Evolutionary conservation across 2,329 filamentous ascomycete species (phyloP), one percentile per base, ranked within the genome.

Genomic region (Aspergillus proliferans): DNA sequence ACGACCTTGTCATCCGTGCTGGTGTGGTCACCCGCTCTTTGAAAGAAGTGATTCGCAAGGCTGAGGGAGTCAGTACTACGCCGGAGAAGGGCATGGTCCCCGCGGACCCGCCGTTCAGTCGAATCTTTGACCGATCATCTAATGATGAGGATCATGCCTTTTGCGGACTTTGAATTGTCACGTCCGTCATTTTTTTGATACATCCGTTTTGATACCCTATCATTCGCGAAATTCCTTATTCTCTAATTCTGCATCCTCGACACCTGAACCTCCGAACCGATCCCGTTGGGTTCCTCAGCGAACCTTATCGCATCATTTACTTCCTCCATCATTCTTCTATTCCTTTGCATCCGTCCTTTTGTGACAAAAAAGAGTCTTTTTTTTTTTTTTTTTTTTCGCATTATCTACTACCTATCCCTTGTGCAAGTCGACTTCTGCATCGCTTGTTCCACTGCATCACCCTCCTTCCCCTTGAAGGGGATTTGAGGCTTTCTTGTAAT

Each of bases 1-100:
- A 77, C 55, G 79, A 83, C 59, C 79, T 85, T 48, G 82, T 85
- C 22, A 61, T 71, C 24, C 71, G 74, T 39, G 74, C 74, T 14
- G 73, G 74, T 15, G 72, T 74, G 26, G 71, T 77, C 40, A 76
- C 73, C 15, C 66, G 74, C 43, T 71, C 74, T 10, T 55, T 77
- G 47, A 76, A 77, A 54, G 74, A 76, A 50, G 70, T 75, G 43
- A 68, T 77, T 41, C 72, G 74, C 50, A 74, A 71, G 60, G 74
- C 73, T 39, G 74, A 77, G 53, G 71, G 70, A n/a, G 73, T 75
- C 12, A 60, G 64, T 18, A 45, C 57, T 36, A 55, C 61, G 52
- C 53, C 69, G 43, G 55, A 65, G 40, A 52, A 54, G 40, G 56
- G 58, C 46, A 51, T 57, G 1, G 62, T 62, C 18, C 60, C 61